Base-by-base conservation (phyloP, 148 eudicot genomes). In the Euryodendron excelsum region DNA sequence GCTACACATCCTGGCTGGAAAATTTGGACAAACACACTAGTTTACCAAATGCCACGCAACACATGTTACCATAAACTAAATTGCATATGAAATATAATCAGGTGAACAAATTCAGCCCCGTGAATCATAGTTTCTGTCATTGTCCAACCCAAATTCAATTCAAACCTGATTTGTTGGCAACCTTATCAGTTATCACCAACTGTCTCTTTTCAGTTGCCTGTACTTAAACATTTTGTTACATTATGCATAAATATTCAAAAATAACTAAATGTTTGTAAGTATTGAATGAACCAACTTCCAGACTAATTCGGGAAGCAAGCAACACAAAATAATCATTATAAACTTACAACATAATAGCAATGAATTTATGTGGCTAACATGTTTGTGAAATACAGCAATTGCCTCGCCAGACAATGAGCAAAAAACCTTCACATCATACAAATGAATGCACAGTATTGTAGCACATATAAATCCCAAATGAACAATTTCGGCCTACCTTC, bases 401-500 rank as follows among this genome's bases (percentile, higher is more conserved):
- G 25, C 15, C 50, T 10, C 28, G 41, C 31, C 27, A 69, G 53
- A 10, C 20, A 74, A 21, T 67, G 28, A n/a, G 21, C 50, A 27
- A 74, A n/a, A 27, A 10, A 23, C 45, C 15, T 12, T 36, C 56
- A 20, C 11, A 41, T 1, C 69, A 69, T 28, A 50, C 20, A n/a
- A 28, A 23, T 27, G 8, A 2, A 72, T 28, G 25, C 68, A 70
- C 48, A n/a, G 62, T 12, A 44, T 15, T 48, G 52, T 23, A 52
- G 65, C n/a, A 25, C 9, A 65, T 11, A 44, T 8, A 25, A 62
- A 58, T 7, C 25, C 15, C 15, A 5, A 69, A 62, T 23, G 45
- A 12, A 10, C 58, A 30, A 63, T 7, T 10, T 1, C 69, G 10
- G 34, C 47, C 52, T 63, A 90, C 97, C 97, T 93, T 96, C 86